Base-by-base conservation (phyloP, 208 protist genomes). In the Leishmania martiniquensis region DNA sequence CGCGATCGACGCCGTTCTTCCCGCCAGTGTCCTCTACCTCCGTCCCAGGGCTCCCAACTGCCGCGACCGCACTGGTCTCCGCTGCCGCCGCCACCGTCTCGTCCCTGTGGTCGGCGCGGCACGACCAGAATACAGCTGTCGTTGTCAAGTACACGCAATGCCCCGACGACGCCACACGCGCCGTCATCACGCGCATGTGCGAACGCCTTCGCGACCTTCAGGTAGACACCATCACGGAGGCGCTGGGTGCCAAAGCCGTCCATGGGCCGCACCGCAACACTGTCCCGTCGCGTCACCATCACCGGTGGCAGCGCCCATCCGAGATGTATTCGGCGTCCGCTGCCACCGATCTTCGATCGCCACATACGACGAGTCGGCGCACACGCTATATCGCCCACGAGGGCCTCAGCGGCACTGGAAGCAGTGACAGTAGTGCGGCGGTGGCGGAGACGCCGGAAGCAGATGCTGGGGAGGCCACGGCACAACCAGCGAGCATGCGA, bases 121-220 rank as follows among this genome's bases (percentile, higher is more conserved):
- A 84, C 62, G 54, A 80, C 37, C 75, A 84, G 52, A 72, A 49
- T 39, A 72, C 69, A 2, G 74, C 80, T 13, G 80, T 84, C 25
- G 75, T 80, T 37, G 62, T 84, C 32, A 93, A 93, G 70, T 91
- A 87, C 81, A 85, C 88, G 51, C 78, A 86, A 34, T 93, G 89
- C 70, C 71, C 76, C 0, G 84, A 88, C 68, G 84, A 93, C 73
- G 85, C 85, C 44, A 90, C 86, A 39, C 88, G 87, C 9, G 75
- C 87, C 32, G 72, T 78, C 52, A 90, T 90, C 20, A 87, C 90
- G 6, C 72, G 83, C n/a, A 75, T 91, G 65, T 95, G 88, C 60
- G 87, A 92, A 60, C 84, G 84, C 37, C 85, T 95, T 25, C 85
- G 87, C 45, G 83, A 90, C 37, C 51, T 91, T 54, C 87, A 91